phyloP scores from a whole-genome alignment of 495 filamentous ascomycete species.

The Thermothielavioides terrestris region DNA sequence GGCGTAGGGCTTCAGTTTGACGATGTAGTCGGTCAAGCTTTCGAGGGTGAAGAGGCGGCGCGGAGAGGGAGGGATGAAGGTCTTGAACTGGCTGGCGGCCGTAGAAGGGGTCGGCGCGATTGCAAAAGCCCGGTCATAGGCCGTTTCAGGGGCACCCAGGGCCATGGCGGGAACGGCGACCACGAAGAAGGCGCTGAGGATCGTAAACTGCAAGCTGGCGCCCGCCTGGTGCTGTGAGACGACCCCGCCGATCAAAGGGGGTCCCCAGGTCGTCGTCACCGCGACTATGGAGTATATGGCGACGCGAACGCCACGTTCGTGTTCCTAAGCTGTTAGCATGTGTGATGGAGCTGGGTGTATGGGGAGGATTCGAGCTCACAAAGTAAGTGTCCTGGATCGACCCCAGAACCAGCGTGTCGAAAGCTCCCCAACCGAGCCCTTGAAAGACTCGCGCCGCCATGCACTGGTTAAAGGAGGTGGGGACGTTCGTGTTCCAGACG shows the following conservation, averaged over 20 bases:
- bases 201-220: constrained; percentile 37
- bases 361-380: constrained; percentile 25
- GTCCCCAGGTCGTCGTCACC: constrained; percentile 40
- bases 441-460: constrained; percentile 44
- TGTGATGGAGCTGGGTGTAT: neutral
- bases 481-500: constrained; percentile 41
- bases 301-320: constrained; percentile 34
- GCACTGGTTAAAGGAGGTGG: constrained; percentile 32
- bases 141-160: constrained; percentile 43
- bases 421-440: constrained; percentile 45
- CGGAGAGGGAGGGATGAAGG: constrained; percentile 26
- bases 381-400: constrained; percentile 46
- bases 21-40: constrained; percentile 24
- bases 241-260: constrained; percentile 42
- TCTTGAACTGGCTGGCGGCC: constrained; percentile 15
- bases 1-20: constrained; percentile 33
- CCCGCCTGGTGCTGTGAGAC: constrained; percentile 28
- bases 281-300: constrained; percentile 33
- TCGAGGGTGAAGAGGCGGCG: constrained; percentile 23
- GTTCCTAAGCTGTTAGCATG: constrained; percentile 30
- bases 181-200: constrained; percentile 39
- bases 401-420: constrained; percentile 39
- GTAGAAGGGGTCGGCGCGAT: constrained; percentile 24
- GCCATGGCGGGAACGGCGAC: constrained; percentile 36
- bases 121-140: constrained; percentile 33